phyloP scores from a whole-genome alignment of 495 filamentous ascomycete species.

The Hypomontagnella submonticulosa region DNA sequence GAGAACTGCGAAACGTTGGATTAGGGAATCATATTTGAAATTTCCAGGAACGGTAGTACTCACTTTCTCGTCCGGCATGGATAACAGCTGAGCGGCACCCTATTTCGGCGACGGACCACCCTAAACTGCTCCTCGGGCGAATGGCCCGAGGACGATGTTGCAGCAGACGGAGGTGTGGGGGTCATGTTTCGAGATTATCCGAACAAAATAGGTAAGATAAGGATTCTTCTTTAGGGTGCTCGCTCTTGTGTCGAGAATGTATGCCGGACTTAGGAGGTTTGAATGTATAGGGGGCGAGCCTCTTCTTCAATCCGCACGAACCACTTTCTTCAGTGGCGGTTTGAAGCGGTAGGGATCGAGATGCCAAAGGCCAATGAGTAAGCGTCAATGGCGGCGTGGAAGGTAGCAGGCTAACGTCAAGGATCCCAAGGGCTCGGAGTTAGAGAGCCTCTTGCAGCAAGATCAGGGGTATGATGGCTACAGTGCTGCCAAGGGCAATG shows the following conservation, averaged over 20 bases:
- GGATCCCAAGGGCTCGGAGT: constrained; percentile 27
- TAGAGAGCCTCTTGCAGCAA: constrained; percentile 39
- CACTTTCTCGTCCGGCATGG: constrained; percentile 96
- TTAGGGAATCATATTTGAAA: constrained; percentile 40
- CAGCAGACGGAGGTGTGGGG: constrained; percentile 91
- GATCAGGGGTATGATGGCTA: constrained; percentile 29
- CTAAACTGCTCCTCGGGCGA: constrained; percentile 90
- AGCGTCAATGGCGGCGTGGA: constrained; percentile 25
- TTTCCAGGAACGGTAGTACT: constrained; percentile 50
- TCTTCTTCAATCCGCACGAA: constrained; percentile 28
- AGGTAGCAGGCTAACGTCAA: constrained; percentile 15
- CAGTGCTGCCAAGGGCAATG: constrained; percentile 16
- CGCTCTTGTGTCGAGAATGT: constrained; percentile 36
- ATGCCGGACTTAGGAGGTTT: constrained; percentile 44
- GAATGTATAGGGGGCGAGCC: constrained; percentile 34
- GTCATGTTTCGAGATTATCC: constrained; percentile 66
- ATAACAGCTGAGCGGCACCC: constrained; percentile 92
- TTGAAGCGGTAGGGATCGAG: constrained; percentile 21
- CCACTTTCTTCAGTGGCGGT: constrained; percentile 5
- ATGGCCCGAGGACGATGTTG: constrained; percentile 75
- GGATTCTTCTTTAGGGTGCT: constrained; percentile 21
- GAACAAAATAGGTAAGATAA: constrained; percentile 22
- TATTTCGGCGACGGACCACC: constrained; percentile 92
- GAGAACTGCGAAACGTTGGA: constrained; percentile 37
- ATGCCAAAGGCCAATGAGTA: constrained; percentile 32